Evolutionary conservation across 306 rosid genomes (phyloP).

Genomic region (Chamaecrista fasciculata): DNA sequence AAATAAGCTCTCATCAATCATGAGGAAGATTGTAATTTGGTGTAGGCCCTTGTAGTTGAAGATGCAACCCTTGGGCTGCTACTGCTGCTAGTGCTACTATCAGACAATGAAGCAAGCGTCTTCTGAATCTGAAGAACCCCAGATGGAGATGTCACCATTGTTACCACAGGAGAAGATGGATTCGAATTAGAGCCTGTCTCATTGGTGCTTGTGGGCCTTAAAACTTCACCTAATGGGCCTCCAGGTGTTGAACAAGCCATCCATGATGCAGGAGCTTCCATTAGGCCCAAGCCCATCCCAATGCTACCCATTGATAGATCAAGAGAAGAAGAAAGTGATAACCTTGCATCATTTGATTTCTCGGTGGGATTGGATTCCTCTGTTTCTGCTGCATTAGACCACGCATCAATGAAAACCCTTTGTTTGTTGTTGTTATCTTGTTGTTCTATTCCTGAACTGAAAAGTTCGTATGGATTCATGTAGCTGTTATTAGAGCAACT

Average conservation of each 20-base stretch:
- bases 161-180: conserved; percentile 43
- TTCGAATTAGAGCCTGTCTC: conserved; percentile 44
- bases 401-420: conserved; percentile 65
- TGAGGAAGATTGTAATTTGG: conserved; percentile 26
- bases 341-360: conserved; percentile 28
- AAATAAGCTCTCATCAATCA: too few species aligned
- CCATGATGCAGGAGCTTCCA: conserved; percentile 46
- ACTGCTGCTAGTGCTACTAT: conserved; percentile 49
- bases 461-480: conserved; percentile 37
- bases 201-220: conserved; percentile 46
- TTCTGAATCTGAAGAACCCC: conserved; percentile 73
- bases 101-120: conserved; percentile 60
- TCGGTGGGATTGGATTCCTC: conserved; percentile 24
- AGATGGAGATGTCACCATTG: conserved; percentile 56
- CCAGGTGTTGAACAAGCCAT: conserved; percentile 43
- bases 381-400: conserved; percentile 56
- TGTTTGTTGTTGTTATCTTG: conserved; percentile 41
- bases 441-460: conserved; percentile 35
- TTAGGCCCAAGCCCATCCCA: conserved; percentile 42
- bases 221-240: conserved; percentile 76
- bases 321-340: conserved; percentile 58
- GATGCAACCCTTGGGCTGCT: conserved; percentile 56
- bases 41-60: conserved; percentile 45
- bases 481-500: conserved; percentile 33
- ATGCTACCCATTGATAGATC: conserved; percentile 51